Base-by-base conservation (phyloP, 352 stramenopile genomes). In the Phytophthora syringae region DNA sequence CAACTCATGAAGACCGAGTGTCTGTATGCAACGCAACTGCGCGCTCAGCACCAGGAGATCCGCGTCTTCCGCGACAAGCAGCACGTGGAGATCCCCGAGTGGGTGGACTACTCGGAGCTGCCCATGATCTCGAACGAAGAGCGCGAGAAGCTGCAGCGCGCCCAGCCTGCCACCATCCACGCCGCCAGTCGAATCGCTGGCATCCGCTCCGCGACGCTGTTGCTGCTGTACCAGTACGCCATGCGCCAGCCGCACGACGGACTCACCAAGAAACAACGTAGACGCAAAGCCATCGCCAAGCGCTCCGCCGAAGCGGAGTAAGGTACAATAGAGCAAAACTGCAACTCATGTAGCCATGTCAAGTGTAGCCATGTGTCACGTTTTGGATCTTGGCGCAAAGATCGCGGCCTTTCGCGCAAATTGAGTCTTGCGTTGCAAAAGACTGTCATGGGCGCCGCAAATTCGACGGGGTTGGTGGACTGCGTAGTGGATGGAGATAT, bases 51-150 rank as follows among this genome's bases (percentile, higher is more conserved):
- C 58, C 94, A 97, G 58, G 97, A 99, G 74, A 99, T 99, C 71
- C 92, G 97, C 57, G 92, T 91, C 25, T 99, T 97, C 80, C 80
- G 95, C 42, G 90, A 94, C 62, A 97, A 97, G 39, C 90, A 98
- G 75, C 93, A 97, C 59, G 82, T 98, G 21, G 65, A 81, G 50
- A 98, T 99, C 60, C 97, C 97, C 15, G 78, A 88, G 10, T 94
- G 96, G 72, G 86, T 99, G 39, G 78, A 96, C 66, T 99, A 99
- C 74, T 79, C 80, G 1, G 36, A 77, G 40, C 90, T 99, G 62
- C 95, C 95, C n/a, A 97, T 97, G 52, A 90, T 99, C 60, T 98
- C 93, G 32, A 97, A 94, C 62, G 97, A 99, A 75, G 97, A 99
- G 62, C 82, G 87, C 47, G 94, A 99, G 72, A 98, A 98, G 70